phyloP scores from a whole-genome alignment of 2,329 filamentous ascomycete species.

The Arachnomyces sp. region DNA sequence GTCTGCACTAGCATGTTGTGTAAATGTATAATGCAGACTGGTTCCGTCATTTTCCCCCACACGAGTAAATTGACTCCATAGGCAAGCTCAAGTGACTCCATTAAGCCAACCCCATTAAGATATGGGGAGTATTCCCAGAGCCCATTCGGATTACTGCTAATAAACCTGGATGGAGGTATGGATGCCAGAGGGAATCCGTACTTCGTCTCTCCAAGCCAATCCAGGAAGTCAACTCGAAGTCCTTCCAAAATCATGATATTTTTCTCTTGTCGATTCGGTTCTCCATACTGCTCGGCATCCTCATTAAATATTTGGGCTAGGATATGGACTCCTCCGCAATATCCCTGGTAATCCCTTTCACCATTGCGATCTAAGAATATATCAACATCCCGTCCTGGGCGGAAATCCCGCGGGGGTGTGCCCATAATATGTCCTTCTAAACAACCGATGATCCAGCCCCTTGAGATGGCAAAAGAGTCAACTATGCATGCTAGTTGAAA shows the following conservation, averaged over 20 bases:
- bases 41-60: slow-evolving; percentile 36
- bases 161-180: slow-evolving; percentile 38
- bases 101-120: slow-evolving; percentile 39
- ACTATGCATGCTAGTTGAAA: slow-evolving; percentile 46
- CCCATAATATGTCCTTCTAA: slow-evolving; percentile 29
- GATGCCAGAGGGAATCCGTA: slow-evolving; percentile 26
- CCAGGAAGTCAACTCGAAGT: slow-evolving; percentile 24
- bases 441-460: slow-evolving; percentile 34
- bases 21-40: slow-evolving; percentile 36
- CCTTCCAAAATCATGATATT: slow-evolving; percentile 15
- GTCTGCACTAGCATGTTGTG: slow-evolving; percentile 42
- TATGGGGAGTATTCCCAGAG: slow-evolving; percentile 44
- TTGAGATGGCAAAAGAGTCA: slow-evolving; percentile 39
- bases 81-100: slow-evolving; percentile 36
- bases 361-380: slow-evolving; percentile 35
- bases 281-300: slow-evolving; percentile 17
- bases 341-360: slow-evolving; percentile 22
- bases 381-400: slow-evolving; percentile 35
- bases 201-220: slow-evolving; percentile 32
- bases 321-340: slow-evolving; percentile 22
- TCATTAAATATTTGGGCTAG: slow-evolving; percentile 24
- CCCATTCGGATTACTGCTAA: slow-evolving; percentile 34
- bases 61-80: slow-evolving; percentile 29
- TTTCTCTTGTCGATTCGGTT: slow-evolving; percentile 13
- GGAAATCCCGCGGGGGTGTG: slow-evolving; percentile 28